Evolutionary conservation across 768 basidiomycete genomes (phyloP).

Genomic region (Dentipellis sp.): DNA sequence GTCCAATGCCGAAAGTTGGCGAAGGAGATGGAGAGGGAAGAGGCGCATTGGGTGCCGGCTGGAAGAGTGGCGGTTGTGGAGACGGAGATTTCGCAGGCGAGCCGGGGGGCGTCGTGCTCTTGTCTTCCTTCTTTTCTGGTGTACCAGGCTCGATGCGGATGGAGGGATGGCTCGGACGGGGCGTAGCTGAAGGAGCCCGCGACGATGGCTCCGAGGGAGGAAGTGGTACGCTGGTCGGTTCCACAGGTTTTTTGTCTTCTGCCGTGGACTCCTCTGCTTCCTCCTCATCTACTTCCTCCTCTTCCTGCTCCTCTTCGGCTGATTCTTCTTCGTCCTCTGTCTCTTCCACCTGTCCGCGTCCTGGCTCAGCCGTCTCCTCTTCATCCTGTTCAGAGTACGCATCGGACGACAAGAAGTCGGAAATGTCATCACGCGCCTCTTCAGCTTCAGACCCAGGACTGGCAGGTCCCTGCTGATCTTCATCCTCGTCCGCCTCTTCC

Average conservation of each 20-base stretch:
- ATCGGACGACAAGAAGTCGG: slow-evolving; percentile 15
- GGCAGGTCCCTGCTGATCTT: slow-evolving; percentile 10
- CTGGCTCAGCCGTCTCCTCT: slow-evolving; percentile 7
- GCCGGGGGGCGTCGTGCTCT: slow-evolving; percentile 54
- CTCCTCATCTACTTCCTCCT: not conserved
- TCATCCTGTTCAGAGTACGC: slow-evolving; percentile 21
- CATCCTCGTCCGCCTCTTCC: slow-evolving; percentile 12
- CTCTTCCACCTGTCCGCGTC: slow-evolving; percentile 11
- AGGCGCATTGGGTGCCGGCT: slow-evolving; percentile 22
- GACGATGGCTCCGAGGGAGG: slow-evolving; percentile 39
- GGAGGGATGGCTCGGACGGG: slow-evolving; percentile 1
- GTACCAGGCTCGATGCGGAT: not conserved
- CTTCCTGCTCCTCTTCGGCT: slow-evolving; percentile 8
- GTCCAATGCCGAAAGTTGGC: slow-evolving; percentile 39
- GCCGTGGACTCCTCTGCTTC: slow-evolving; percentile 7
- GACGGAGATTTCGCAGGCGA: slow-evolving; percentile 41
- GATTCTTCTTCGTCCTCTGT: slow-evolving; percentile 11
- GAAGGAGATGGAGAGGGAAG: slow-evolving; percentile 23
- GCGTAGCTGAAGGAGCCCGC: slow-evolving; percentile 18
- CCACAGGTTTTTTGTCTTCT: slow-evolving; percentile 24
- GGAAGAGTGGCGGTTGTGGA: slow-evolving; percentile 11
- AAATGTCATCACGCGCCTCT: slow-evolving; percentile 9
- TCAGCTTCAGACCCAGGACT: slow-evolving; percentile 8
- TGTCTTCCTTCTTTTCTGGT: slow-evolving; percentile 20
- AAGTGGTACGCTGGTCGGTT: slow-evolving; percentile 24